A percentile compares a stretch with the other conserved stretches of the same genome.
Conservation (phyloP, 208 protist genomes). For the Acanthamoeba royreba region DNA sequence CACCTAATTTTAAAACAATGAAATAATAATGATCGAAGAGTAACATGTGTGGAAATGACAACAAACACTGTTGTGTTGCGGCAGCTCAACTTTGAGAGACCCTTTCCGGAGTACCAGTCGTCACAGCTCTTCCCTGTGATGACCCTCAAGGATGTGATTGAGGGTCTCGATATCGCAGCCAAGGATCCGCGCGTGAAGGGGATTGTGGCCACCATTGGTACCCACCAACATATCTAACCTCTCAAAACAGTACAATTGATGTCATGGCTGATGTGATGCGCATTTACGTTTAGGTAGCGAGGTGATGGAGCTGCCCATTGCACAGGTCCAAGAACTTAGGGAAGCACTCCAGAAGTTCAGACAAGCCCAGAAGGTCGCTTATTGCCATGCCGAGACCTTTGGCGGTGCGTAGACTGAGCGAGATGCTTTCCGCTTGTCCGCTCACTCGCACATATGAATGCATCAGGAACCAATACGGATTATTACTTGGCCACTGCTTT, state of each 20-base stretch:
- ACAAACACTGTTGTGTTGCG: not conserved
- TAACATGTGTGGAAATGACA: too few relatives aligned
- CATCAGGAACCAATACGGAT: not conserved
- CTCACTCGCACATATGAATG: not conserved
- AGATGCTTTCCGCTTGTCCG: not conserved
- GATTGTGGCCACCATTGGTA: not conserved
- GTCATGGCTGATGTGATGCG: not conserved
- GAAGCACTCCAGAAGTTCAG: constrained; percentile 21
- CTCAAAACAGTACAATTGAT: not conserved
- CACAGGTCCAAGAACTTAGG: constrained; percentile 13
- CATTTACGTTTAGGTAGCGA: constrained; percentile 27
- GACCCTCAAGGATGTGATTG: not conserved
- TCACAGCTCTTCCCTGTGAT: not conserved
- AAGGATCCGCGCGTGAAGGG: not conserved
- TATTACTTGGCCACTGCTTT: constrained; percentile 34
- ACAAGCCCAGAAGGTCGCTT: not conserved
- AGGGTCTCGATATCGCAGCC: not conserved
- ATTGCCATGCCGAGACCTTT: not conserved
- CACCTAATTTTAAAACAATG: not conserved
- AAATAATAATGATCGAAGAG: too few relatives aligned
- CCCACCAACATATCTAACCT: not conserved
- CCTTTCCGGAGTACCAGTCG: not conserved
- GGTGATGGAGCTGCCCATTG: not conserved
- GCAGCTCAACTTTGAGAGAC: constrained; percentile 36
- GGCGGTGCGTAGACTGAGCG: not conserved